Evolutionary conservation across 2,329 filamentous ascomycete genomes (phyloP), one percentile per base, ranked within the genome.

Genomic region (Aspergillaceae sp.): DNA sequence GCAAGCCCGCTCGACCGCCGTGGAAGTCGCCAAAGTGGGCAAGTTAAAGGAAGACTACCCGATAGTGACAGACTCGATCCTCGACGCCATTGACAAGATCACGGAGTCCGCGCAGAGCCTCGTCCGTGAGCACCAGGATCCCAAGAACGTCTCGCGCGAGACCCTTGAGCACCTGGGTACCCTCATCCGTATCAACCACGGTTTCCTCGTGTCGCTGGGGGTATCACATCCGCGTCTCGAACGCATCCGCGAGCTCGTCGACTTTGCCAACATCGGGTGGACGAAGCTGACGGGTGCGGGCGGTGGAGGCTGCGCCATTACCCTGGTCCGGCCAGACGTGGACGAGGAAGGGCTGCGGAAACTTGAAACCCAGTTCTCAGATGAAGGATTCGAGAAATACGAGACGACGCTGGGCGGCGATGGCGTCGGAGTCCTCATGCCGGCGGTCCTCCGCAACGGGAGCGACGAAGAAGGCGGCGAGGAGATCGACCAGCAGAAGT

Each of bases 221-320:
- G 92, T 97, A 29, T 97, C 90, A 2, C 92, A 98, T 66, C 94
- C 92, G 1, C 83, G 89, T 41, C 76, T 98, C 28, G 92, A 98
- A 69, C 82, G 91, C 30, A 83, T 98, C 56, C 82, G 92, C 51
- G 91, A 95, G 68, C 74, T 98, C 28, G 85, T 94, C 42, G 91
- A 98, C 55, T 82, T 92, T 56, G 80, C 88, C 47, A 86, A 84
- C 36, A 86, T 96, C 46, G 92, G 92, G 29, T 98, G 90, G 90
- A 96, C 92, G 8, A 98, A 98, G 66, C 77, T 98, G 47, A 98
- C 92, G 0, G 92, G 92, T 32, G 92, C 92, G 1, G 92, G 92
- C 26, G 94, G 92, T 8, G 94, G 92, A 47, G 92, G 92, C 2
- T 97, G 94, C 67, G 91, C 90, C 3, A 97, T 98, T 56, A 94